phyloP scores from a whole-genome alignment of 352 stramenopile genomes.

The Pythium myriotylum region DNA sequence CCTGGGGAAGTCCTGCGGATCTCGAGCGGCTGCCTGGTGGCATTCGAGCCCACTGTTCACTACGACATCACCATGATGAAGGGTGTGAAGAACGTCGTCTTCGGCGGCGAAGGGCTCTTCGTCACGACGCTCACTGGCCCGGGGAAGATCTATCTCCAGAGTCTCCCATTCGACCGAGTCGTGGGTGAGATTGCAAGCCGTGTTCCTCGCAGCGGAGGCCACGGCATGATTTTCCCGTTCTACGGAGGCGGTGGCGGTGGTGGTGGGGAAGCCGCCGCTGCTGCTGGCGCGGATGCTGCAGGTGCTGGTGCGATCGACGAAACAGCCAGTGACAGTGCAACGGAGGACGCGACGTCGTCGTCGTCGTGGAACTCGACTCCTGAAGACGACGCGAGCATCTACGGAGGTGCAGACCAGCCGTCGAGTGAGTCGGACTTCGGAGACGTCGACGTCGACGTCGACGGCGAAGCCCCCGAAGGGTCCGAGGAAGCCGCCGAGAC shows the following conservation, averaged over 20 bases:
- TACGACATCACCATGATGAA: conserved; percentile 93
- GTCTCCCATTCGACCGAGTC: conserved; percentile 91
- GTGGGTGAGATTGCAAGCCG: conserved; percentile 91
- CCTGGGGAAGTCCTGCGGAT: conserved; percentile 91
- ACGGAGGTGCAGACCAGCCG: conserved; percentile 26
- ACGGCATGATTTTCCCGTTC: conserved; percentile 90
- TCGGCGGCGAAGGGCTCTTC: conserved; percentile 94
- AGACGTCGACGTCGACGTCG: conserved; percentile 29
- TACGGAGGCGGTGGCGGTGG: conserved; percentile 68
- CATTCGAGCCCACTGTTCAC: conserved; percentile 84
- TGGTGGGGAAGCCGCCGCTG: conserved; percentile 32
- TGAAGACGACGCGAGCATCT: conserved; percentile 47
- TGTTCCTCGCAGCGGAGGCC: conserved; percentile 74
- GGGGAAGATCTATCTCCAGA: conserved; percentile 91
- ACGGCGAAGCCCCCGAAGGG: conserved; percentile 23
- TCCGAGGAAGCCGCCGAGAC: conserved; percentile 30
- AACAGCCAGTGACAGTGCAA: background rate
- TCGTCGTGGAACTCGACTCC: conserved; percentile 41
- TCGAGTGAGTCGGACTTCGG: conserved; percentile 24
- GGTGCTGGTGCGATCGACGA: conserved; percentile 10
- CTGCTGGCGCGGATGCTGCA: conserved; percentile 28
- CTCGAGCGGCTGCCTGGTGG: conserved; percentile 91
- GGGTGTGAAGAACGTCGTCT: conserved; percentile 94
- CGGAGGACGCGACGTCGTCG: background rate
- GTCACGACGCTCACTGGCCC: conserved; percentile 93